These are phyloP conservation scores for Phylloporus gajari DNA, from an alignment of 1,284 basidiomycete genomes.

Conservation along the genomic window DNA sequence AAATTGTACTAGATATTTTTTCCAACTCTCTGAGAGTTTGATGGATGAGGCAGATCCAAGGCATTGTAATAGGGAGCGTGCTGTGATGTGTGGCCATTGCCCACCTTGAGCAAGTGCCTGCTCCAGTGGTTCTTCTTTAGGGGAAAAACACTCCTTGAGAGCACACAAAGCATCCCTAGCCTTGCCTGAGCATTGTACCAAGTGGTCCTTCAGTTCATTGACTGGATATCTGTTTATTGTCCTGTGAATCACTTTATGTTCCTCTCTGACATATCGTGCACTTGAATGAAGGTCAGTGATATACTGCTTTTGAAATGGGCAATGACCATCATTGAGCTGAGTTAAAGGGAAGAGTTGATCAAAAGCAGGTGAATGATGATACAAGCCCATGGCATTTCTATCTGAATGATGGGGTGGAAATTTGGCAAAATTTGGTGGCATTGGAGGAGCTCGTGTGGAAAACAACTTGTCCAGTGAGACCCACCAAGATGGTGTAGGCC, in stretches of 20 bases:
- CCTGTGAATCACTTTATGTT: too few species aligned
- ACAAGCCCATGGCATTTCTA: too few species aligned
- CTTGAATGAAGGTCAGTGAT: too few species aligned
- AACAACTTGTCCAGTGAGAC: constrained; percentile 22
- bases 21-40: constrained; percentile 38
- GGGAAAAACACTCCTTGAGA: constrained; percentile 11
- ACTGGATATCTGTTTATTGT: too few species aligned
- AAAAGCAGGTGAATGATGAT: too few species aligned
- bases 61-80: background rate
- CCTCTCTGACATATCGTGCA: too few species aligned
- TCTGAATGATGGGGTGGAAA: background rate
- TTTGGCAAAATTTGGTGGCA: background rate
- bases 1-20: constrained; percentile 33
- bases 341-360: too few species aligned
- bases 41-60: constrained; percentile 10
- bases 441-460: background rate
- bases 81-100: constrained; percentile 7
- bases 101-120: background rate
- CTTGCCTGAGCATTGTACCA: too few species aligned
- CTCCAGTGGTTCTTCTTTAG: background rate
- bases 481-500: too few species aligned
- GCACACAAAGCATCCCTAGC: background rate
- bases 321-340: too few species aligned
- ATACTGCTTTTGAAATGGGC: too few species aligned
- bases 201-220: too few species aligned